Conservation (phyloP, 2,329 filamentous ascomycete species). For the Daldinia eschscholtzii region DNA sequence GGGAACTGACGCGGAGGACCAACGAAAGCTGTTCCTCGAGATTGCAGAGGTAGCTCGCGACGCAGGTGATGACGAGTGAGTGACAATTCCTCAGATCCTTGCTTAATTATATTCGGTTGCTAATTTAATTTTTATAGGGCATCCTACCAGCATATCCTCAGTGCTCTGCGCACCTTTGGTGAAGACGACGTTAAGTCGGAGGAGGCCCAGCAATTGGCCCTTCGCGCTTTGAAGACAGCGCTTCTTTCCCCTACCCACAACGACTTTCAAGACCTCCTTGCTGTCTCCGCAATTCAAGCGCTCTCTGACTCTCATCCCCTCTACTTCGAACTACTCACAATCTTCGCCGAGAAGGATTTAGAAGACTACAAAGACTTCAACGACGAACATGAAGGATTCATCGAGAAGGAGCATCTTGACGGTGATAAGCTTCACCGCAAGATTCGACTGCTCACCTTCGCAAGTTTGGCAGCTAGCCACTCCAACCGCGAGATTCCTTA, state of each 20-base stretch:
- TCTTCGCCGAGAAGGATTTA: slow-evolving; percentile 93
- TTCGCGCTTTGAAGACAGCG: slow-evolving; percentile 68
- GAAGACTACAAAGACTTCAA: slow-evolving; percentile 97
- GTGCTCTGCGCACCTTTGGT: slow-evolving; percentile 72
- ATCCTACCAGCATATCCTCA: slow-evolving; percentile 76
- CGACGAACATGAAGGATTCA: slow-evolving; percentile 87
- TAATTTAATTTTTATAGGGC: slow-evolving; percentile 55
- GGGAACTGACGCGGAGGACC: slow-evolving; percentile 84
- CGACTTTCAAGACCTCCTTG: slow-evolving; percentile 84
- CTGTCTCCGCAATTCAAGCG: slow-evolving; percentile 85
- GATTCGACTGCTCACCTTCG: slow-evolving; percentile 94
- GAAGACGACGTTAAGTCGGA: slow-evolving; percentile 69
- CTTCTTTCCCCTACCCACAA: slow-evolving; percentile 69
- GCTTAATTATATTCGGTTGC: slow-evolving; percentile 10
- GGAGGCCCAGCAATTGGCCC: slow-evolving; percentile 71
- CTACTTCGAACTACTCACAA: slow-evolving; percentile 92
- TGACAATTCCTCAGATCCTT: slow-evolving; percentile 42
- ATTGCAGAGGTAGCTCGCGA: slow-evolving; percentile 85
- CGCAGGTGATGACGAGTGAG: slow-evolving; percentile 80
- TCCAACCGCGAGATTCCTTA: slow-evolving; percentile 91
- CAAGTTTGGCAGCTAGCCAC: slow-evolving; percentile 86
- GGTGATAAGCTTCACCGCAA: slow-evolving; percentile 85
- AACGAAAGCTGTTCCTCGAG: slow-evolving; percentile 85
- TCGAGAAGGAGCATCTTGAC: slow-evolving; percentile 81
- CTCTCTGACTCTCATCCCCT: slow-evolving; percentile 85